Evolutionary conservation across 441 rosid species (phyloP).

Genomic region (Adansonia grandidieri): DNA sequence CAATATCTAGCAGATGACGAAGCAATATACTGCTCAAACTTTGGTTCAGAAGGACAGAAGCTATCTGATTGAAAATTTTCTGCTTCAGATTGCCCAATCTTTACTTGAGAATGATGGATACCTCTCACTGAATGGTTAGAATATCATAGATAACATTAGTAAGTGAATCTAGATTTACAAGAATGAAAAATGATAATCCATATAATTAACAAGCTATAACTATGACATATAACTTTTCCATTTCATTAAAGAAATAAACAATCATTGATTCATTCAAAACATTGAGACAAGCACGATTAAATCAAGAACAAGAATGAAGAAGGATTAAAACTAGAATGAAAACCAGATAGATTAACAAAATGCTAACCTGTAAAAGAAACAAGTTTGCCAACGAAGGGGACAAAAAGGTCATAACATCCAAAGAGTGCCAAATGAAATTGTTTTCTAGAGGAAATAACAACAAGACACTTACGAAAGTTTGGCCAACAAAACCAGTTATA

Average conservation of each 20-base stretch:
- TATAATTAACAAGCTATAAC: slow-evolving; percentile 6
- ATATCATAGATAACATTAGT: neutral
- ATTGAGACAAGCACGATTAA: neutral
- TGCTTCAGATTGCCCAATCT: slow-evolving; percentile 16
- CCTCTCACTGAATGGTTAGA: slow-evolving; percentile 25
- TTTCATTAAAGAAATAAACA: neutral
- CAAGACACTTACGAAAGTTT: slow-evolving; percentile 1
- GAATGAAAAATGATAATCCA: neutral
- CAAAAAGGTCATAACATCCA: neutral
- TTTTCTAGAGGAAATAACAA: neutral
- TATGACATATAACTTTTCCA: neutral
- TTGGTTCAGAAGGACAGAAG: slow-evolving; percentile 17
- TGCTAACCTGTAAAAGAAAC: neutral
- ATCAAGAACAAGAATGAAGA: slow-evolving; percentile 7
- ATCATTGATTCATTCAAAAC: neutral
- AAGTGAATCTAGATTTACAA: neutral
- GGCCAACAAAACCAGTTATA: slow-evolving; percentile 34
- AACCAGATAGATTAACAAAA: slow-evolving; percentile 8
- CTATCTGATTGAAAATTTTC: slow-evolving; percentile 10
- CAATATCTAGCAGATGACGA: slow-evolving; percentile 20
- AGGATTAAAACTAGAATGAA: neutral
- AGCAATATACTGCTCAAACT: slow-evolving; percentile 21
- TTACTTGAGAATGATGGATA: slow-evolving; percentile 7
- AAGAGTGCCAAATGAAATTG: neutral
- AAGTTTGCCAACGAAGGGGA: neutral